Evolutionary conservation across 192 early-diverging fungal species (phyloP).

Genomic region (Rhizoclosmatium globosum): DNA sequence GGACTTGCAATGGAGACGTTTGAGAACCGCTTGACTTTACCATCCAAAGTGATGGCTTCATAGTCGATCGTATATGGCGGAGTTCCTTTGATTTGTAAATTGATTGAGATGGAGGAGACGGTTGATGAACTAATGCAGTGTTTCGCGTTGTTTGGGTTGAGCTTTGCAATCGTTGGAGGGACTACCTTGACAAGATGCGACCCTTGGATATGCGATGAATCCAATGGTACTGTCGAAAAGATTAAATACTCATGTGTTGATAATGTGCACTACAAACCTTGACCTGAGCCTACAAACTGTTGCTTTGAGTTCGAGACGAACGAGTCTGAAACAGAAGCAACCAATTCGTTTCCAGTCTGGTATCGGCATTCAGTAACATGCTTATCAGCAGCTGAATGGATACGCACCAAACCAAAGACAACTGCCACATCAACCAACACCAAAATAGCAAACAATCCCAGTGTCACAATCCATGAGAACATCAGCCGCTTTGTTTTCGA

Average conservation of each 20-base stretch:
- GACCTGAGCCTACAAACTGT: neutral
- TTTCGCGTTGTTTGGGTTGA: slow-evolving; percentile 43
- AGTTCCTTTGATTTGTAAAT: slow-evolving; percentile 53
- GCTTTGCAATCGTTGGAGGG: slow-evolving; percentile 51
- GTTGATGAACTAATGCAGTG: slow-evolving; percentile 41
- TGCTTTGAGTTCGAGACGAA: neutral
- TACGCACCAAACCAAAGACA: neutral
- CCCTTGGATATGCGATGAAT: slow-evolving; percentile 51
- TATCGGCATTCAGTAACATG: neutral
- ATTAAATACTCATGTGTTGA: neutral
- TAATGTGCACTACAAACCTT: neutral
- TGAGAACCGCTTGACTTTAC: slow-evolving; percentile 18
- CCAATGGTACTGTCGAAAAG: neutral
- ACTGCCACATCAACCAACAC: slow-evolving; percentile 20
- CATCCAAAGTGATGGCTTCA: slow-evolving; percentile 38
- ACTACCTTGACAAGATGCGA: slow-evolving; percentile 57
- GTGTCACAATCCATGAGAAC: slow-evolving; percentile 27
- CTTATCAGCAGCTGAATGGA: neutral
- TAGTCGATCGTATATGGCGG: slow-evolving; percentile 51
- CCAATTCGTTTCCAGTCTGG: neutral
- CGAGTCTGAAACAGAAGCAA: neutral
- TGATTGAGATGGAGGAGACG: slow-evolving; percentile 28
- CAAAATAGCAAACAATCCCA: neutral
- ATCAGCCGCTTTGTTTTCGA: slow-evolving; percentile 10
- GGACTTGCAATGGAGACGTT: slow-evolving; percentile 29